Base-by-base conservation (phyloP, 257 asterid species). In the Scutellaria galericulata region DNA sequence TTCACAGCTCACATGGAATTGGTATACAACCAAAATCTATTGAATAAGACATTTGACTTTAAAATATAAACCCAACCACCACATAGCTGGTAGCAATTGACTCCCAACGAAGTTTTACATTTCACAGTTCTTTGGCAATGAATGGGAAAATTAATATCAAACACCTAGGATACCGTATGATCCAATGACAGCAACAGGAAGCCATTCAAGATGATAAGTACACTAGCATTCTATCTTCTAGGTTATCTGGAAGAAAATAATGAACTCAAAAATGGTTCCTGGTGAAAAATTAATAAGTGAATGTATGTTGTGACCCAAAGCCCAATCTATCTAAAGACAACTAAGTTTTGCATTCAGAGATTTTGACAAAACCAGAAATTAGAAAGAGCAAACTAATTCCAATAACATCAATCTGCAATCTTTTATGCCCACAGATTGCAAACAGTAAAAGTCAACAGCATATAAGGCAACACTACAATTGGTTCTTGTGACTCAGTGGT, bases 21-120 rank as follows among this genome's bases (percentile, higher is more conserved):
- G 4, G 12, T 65, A 9, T 51, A 14, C 60, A 15, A 24, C 39
- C 72, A 66, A 27, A 18, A 31, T 31, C 12, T 12, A 67, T 51
- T 6, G 13, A 68, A 31, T 18, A 68, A 37, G 10, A 68, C 37
- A 31, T 39, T 14, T 68, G 58, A 10, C 70, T 63, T 63, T 64
- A 41, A 44, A 64, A 31, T 31, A 31, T 31, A 4, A 31, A 31
- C 37, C 37, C 37, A 31, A 31, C 37, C 37, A 31, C 37, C 37
- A 3, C 5, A 3, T 3, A 31, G 37, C 37, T 31, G 37, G 37
- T 31, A 31, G 37, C 27, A 24, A 24, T 24, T 24, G 27, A 31
- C 4, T 31, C 37, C 37, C 37, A 31, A 31, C 5, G 5, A 31
- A 31, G 37, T 31, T 31, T 31, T 31, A 31, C 37, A 31, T 2